Base-by-base conservation (phyloP, 108 stramenopile species). In the Skeletonema potamos region DNA sequence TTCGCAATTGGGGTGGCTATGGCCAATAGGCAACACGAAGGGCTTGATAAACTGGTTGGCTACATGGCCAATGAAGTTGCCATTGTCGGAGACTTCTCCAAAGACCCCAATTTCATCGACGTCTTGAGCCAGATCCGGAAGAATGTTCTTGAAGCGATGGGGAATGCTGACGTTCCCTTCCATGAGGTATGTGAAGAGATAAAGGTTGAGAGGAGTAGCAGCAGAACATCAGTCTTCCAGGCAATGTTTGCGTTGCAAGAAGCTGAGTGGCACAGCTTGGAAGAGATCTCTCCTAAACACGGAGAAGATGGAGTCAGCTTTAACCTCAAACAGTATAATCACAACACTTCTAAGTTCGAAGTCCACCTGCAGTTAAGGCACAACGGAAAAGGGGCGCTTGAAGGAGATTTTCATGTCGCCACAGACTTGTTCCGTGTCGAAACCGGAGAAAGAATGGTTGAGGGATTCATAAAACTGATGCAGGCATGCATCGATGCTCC, bases 131-230 rank as follows among this genome's bases (percentile, higher is more conserved):
- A 66, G 54, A 57, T 58, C 4, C n/a, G 66, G 20, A 32, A 66
- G 66, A 66, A 66, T 58, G 56, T 66, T 28, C 66, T 66, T 58
- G 66, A 66, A 58, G 66, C 29, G 12, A 66, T 66, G 66, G 66
- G 29, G 1, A 66, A 66, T 20, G 66, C 66, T 30, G 66, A 66
- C 54, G 66, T 58, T 55, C 54, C 51, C 30, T 66, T 66, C 54
- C 66, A 66, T 58, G 55, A 66, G 27, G 66, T 66, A 27, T 28
- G 27, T 18, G 54, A 66, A 66, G 66, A 27, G 15, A 27, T 66
- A 28, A 55, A 66, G n/a, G 44, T 66, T 28, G 29, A 28, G 29
- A 18, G 66, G 30, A 32, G 30, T 58, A 66, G 66, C 28, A 66
- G 66, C 30, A 13, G 66, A 51, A 66, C 66, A 58, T 30, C 55